Evolutionary conservation across 1,284 basidiomycete genomes (phyloP), one percentile per base, ranked within the genome.

Genomic region (Leucoagaricus sp.): DNA sequence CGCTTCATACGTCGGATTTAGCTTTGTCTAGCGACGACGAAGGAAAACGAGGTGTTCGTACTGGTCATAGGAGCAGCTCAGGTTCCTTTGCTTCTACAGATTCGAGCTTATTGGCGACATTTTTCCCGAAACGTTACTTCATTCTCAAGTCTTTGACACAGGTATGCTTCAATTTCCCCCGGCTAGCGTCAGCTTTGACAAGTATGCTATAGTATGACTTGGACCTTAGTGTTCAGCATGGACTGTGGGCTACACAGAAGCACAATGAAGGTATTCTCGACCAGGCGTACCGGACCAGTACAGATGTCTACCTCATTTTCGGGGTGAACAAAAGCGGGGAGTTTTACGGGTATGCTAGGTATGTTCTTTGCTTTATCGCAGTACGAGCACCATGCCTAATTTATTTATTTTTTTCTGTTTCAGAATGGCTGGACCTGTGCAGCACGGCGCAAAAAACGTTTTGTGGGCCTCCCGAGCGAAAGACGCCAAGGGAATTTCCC

Each of bases 231-330:
- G 86, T 94, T n/a, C 77, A 89, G 68, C 83, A 82, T 7, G 89
- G 92, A 1, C 62, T 89, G 0, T 98, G 96, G 96, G 89, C 91
- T 33, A 98, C 96, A 0, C 96, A 98, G 71, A 82, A 82, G 58
- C 96, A 98, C 74, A 98, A 98, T 66, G 95, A 98, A 71, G 82
- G 82, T 3, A 84, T 93, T 42, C 75, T 95, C 26, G 94, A 98
- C 64, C 93, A 94, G 69, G 95, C 96, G 0, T 98, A 82, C 72
- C 84, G 94, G 34, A 96, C 93, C 6, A 91, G 91, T 63, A 82
- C 85, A 64, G 87, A 93, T 15, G 95, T 97, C 4, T 90, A 82
- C 65, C 81, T 98, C 44, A 87, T 98, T 62, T 97, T 97, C 66
- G 85, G 94, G 42, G 95, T 93, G 25, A 98, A 98, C 73, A 91